Evolutionary conservation across 2,329 filamentous ascomycete species (phyloP).

Genomic region (Fusarium brachygibbosum): DNA sequence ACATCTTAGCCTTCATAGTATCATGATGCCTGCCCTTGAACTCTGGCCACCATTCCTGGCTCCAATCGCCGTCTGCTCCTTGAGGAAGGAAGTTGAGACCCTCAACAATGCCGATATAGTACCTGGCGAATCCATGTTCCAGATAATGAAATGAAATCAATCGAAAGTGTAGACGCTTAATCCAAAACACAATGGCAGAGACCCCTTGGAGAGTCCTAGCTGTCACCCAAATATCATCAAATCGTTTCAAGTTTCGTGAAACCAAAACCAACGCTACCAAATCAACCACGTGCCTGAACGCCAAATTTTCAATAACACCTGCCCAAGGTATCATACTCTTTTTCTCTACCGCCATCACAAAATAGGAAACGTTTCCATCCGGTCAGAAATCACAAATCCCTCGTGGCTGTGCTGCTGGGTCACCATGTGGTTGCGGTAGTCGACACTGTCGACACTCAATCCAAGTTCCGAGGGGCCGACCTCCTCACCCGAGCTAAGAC

Average conservation of each 20-base stretch:
- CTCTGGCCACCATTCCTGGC: constrained; percentile 22
- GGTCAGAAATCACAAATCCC: constrained; percentile 44
- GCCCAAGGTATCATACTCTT: constrained; percentile 41
- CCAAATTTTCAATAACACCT: constrained; percentile 17
- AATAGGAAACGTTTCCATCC: constrained; percentile 46
- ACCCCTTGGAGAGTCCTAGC: background rate
- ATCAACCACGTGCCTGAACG: constrained; percentile 7
- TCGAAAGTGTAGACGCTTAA: constrained; percentile 30
- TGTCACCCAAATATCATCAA: constrained; percentile 27
- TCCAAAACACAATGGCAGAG: constrained; percentile 5
- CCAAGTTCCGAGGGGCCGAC: constrained; percentile 62
- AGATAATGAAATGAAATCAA: constrained; percentile 24
- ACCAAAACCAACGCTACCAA: constrained; percentile 31
- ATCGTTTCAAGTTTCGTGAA: constrained; percentile 19
- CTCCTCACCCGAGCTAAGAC: constrained; percentile 69
- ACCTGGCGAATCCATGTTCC: constrained; percentile 5
- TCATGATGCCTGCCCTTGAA: constrained; percentile 21
- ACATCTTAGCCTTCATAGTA: constrained; percentile 7
- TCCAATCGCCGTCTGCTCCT: background rate
- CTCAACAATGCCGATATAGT: constrained; percentile 11
- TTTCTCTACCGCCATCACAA: constrained; percentile 19
- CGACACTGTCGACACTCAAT: constrained; percentile 56
- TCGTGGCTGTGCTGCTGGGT: constrained; percentile 37
- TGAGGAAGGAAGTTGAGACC: constrained; percentile 4
- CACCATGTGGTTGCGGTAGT: constrained; percentile 52